Conservation (phyloP, 352 stramenopile species). For the Phytopythium oedochilum region DNA sequence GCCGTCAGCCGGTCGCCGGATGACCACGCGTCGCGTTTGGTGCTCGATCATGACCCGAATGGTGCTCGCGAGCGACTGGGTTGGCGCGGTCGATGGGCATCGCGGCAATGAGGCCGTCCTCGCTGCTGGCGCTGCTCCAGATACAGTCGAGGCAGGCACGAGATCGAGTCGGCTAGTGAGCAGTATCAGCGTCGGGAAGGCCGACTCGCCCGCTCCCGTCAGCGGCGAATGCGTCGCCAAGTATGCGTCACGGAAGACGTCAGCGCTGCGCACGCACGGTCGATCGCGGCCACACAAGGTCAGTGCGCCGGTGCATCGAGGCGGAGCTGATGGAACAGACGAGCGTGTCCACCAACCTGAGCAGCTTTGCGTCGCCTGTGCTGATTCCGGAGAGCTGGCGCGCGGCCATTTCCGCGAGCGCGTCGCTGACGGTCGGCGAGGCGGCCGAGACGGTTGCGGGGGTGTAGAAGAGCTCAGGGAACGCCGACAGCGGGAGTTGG, state of each 20-base stretch:
- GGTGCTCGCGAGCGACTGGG: constrained; percentile 38
- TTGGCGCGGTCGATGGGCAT: not conserved
- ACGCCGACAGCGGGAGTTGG: constrained; percentile 22
- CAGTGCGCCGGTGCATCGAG: not conserved
- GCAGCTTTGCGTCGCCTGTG: constrained; percentile 2
- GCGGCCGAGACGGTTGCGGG: constrained; percentile 15
- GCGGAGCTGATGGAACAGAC: no score
- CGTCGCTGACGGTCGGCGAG: constrained; percentile 18
- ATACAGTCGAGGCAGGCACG: not conserved
- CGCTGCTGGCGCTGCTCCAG: not conserved
- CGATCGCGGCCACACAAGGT: not conserved
- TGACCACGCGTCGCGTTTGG: constrained; percentile 25
- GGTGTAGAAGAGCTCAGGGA: constrained; percentile 43
- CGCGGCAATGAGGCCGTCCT: not conserved
- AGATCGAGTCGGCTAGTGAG: not conserved
- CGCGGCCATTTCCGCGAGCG: constrained; percentile 25
- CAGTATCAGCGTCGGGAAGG: not conserved
- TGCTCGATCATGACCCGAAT: constrained; percentile 39
- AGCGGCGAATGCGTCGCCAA: constrained; percentile 5
- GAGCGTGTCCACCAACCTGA: not conserved
- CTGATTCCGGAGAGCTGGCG: constrained; percentile 26
- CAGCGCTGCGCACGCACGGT: constrained; percentile 4
- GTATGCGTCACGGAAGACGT: constrained; percentile 26
- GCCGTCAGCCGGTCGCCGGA: constrained; percentile 15
- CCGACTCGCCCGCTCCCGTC: not conserved